Conservation (phyloP, 1,284 basidiomycete species). For the Wolfiporia cocos region DNA sequence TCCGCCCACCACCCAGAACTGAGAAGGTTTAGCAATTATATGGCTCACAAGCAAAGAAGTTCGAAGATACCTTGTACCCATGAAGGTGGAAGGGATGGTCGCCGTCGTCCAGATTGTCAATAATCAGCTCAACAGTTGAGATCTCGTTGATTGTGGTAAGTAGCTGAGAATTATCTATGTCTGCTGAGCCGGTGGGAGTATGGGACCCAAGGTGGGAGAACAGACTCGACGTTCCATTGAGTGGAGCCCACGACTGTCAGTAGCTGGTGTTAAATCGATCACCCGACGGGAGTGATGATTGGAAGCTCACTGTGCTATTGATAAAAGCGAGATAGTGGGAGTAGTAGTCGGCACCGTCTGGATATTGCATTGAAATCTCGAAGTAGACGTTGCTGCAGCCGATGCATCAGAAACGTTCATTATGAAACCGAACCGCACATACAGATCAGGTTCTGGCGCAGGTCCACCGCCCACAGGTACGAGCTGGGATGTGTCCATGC, state of each 20-base stretch:
- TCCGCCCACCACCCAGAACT: not conserved
- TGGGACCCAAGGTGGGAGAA: conserved; percentile 17
- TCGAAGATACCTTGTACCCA: conserved; percentile 29
- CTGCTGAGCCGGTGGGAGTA: conserved; percentile 15
- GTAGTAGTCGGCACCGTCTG: conserved; percentile 17
- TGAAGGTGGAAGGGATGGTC: conserved; percentile 40
- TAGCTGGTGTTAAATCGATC: conserved; percentile 1
- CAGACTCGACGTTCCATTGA: conserved; percentile 22
- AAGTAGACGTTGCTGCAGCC: conserved; percentile 17
- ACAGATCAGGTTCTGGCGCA: conserved; percentile 18
- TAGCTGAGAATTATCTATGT: conserved; percentile 20
- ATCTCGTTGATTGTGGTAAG: conserved; percentile 25
- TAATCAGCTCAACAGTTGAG: conserved; percentile 25
- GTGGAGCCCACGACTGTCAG: conserved; percentile 26
- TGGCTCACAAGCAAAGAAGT: not conserved
- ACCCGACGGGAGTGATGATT: too few species aligned
- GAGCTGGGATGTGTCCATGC: conserved; percentile 19
- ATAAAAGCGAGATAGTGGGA: conserved; percentile 33
- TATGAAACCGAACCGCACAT: conserved; percentile 1
- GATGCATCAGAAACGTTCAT: not conserved
- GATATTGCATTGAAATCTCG: conserved; percentile 30
- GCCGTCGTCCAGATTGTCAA: conserved; percentile 33
- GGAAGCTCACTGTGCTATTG: conserved; percentile 28
- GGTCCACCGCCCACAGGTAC: conserved; percentile 20
- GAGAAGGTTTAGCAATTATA: not conserved